Evolutionary conservation across 192 early-diverging fungal genomes (phyloP), one percentile per base, ranked within the genome.

Genomic region (Linnemannia zychae): DNA sequence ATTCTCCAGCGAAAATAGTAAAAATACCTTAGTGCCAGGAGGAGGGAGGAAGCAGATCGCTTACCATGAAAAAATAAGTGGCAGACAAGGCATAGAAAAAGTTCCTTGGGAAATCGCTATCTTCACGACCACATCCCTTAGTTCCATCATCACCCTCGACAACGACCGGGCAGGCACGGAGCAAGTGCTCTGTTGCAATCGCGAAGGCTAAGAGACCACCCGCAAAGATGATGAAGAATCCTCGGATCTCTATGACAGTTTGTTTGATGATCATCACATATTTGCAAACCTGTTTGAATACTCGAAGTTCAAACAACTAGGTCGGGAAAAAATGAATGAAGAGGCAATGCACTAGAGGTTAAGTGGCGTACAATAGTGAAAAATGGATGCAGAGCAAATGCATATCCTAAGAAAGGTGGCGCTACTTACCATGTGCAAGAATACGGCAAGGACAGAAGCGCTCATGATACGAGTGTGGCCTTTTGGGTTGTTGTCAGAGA

Each of bases 61-160:
- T 52, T 53, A 77, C 75, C 75, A 77, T 69, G 3, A 77, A 67
- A 17, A 77, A 77, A 31, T 69, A 77, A 1, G 49, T 52, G 2
- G 75, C 46, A 22, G 66, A 44, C 24, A 77, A 20, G 12, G 75
- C 75, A 18, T 33, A 66, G 22, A 49, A 34, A 49, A 77, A 77
- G 48, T 67, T 40, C 3, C 9, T 4, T 16, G 67, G 40, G 46
- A 77, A 69, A 67, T 67, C 20, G 12, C 34, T 37, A 1, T 0
- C 47, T 13, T 31, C n/a, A 17, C 20, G 18, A 4, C 3, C 2
- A 4, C 53, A 38, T 3, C 18, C 50, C n/a, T n/a, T n/a, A n/a
- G n/a, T n/a, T 9, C 2, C 28, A 33, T 34, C 34, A 0, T 60
- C 53, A 2, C 17, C 6, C 33, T 44, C 22, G 17, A 65, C 17